Evolutionary conservation across 2,329 filamentous ascomycete species (phyloP), one percentile per base, ranked within the genome.

Genomic region (Aspergillus sp.): DNA sequence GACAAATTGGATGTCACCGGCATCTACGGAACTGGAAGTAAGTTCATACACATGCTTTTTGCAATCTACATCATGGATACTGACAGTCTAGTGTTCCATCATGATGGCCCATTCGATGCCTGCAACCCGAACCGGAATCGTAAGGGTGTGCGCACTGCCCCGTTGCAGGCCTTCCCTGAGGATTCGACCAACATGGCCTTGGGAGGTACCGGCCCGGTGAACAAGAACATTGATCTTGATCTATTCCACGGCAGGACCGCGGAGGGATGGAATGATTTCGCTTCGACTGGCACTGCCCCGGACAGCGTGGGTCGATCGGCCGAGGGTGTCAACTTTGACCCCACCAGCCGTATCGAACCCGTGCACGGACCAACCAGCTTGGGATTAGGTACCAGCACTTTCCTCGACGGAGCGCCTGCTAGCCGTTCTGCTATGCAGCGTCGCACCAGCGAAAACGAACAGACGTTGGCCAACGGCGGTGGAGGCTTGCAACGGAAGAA

Each of bases 1-100:
- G 93, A 98, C 71, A 91, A 96, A 66, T 75, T 98, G 54, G 93
- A 97, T 72, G 90, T 93, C 52, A 96, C 90, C 4, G 90, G 90
- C 65, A 94, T 97, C 57, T 96, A 94, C 63, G 91, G 93, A 48
- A 88, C 86, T 59, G 90, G 91, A 69, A 74, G 88, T 94, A 75
- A 71, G 87, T 81, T 19, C 19, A 19, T 19, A 19, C 19, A 19
- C 19, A 19, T 19, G 19, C 26, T 32, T 38, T 28, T 38, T 27
- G n/a, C 12, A 7, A 8, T 43, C 7, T 3, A 12, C 5, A 12
- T 39, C 27, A 28, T 8, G 27, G 7, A 4, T 4, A 26, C 36
- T 39, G 26, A 39, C 26, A 3, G 8, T 38, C 6, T 59, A 94
- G 89, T 95, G 56, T 95, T 97, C 70, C 93, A 98, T 61, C 93